Conservation (phyloP, 2,329 filamentous ascomycete genomes). For the Myotisia sp. region DNA sequence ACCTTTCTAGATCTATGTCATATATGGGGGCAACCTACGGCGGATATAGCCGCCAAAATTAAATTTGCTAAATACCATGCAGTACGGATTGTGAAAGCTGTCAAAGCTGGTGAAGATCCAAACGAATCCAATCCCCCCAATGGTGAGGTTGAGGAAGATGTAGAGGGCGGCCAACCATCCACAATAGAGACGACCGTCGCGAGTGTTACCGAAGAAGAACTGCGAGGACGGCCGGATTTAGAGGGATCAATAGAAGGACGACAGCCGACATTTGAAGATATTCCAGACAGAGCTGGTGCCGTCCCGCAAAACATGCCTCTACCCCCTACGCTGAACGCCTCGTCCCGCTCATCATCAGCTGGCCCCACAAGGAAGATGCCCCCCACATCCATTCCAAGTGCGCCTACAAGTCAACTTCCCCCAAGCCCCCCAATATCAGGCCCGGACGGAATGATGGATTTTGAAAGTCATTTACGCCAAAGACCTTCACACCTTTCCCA, state of each 20-base stretch:
- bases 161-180: slow-evolving; percentile 32
- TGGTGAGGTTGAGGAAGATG: slow-evolving; percentile 39
- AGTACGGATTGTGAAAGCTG: slow-evolving; percentile 72
- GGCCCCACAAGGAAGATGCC: too few species aligned
- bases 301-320: slow-evolving; percentile 31
- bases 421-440: slow-evolving; percentile 11
- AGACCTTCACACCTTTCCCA: slow-evolving; percentile 18
- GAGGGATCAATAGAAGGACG: slow-evolving; percentile 36
- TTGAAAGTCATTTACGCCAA: slow-evolving; percentile 11
- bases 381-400: slow-evolving; percentile 6
- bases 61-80: slow-evolving; percentile 97
- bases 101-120: slow-evolving; percentile 81
- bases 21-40: slow-evolving; percentile 65
- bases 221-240: slow-evolving; percentile 24
- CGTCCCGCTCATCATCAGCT: slow-evolving; percentile 31
- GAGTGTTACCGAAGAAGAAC: not conserved
- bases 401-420: slow-evolving; percentile 15
- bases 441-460: slow-evolving; percentile 11
- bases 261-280: slow-evolving; percentile 46
- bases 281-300: slow-evolving; percentile 42
- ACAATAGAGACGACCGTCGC: slow-evolving; percentile 50
- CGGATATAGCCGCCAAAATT: slow-evolving; percentile 69
- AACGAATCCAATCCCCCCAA: slow-evolving; percentile 66
- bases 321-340: slow-evolving; percentile 37
- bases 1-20: slow-evolving; percentile 81